These are phyloP conservation scores for Suillus fuscotomentosus DNA, from an alignment of 768 basidiomycete species.

Conservation along the genomic window DNA sequence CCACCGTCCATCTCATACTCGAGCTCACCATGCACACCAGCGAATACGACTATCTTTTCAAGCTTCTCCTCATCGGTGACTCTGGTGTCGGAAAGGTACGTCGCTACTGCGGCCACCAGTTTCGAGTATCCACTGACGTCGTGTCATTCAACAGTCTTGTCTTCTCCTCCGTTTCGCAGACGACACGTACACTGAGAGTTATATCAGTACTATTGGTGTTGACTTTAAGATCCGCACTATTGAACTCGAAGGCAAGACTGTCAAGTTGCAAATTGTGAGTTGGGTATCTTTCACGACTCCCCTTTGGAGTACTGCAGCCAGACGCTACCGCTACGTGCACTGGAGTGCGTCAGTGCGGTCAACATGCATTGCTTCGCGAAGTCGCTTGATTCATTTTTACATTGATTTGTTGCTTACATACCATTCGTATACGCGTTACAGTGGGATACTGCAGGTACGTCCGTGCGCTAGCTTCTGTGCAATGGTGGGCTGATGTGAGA, in stretches of 20 bases:
- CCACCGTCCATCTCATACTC: conserved; percentile 17
- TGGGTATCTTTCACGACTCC: conserved; percentile 6
- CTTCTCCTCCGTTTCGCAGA: conserved; percentile 90
- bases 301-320: neutral
- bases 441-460: conserved; percentile 96
- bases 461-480: neutral
- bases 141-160: conserved; percentile 67
- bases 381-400: neutral
- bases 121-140: conserved; percentile 22
- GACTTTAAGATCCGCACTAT: conserved; percentile 99
- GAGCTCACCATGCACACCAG: conserved; percentile 74
- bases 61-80: conserved; percentile 92
- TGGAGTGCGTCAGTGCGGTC: neutral
- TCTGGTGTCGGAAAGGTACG: conserved; percentile 92
- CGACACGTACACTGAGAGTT: conserved; percentile 96
- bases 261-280: conserved; percentile 97
- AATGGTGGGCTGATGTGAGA: conserved; percentile 7
- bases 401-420: conserved; percentile 24
- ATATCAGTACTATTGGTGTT: conserved; percentile 97
- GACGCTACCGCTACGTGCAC: neutral
- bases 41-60: conserved; percentile 96
- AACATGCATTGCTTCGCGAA: neutral
- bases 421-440: conserved; percentile 21
- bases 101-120: conserved; percentile 17
- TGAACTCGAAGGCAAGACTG: conserved; percentile 96